Evolutionary conservation across 2,329 filamentous ascomycete species (phyloP).

Genomic region (Neocucurbitaria cava): DNA sequence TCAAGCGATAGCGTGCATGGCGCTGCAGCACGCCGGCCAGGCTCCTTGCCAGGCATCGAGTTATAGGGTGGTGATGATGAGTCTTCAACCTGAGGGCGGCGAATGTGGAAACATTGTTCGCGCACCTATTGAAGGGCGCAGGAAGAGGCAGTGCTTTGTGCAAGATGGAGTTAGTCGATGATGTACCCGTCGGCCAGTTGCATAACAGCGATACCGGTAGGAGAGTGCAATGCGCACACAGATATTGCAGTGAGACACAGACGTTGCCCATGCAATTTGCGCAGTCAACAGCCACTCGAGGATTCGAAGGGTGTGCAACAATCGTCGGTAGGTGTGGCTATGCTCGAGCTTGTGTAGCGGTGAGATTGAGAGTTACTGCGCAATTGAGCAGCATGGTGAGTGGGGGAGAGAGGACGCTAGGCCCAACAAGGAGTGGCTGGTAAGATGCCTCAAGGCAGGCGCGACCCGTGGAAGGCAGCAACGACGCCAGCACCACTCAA

Average conservation of each 20-base stretch:
- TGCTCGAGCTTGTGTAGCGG: conserved; percentile 28
- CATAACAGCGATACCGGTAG: conserved; percentile 5
- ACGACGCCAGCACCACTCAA: conserved; percentile 19
- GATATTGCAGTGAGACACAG: not conserved
- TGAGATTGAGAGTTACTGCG: conserved; percentile 30
- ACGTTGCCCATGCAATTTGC: conserved; percentile 9
- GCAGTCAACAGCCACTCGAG: conserved; percentile 18
- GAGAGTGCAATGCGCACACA: not conserved
- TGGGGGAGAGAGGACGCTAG: conserved; percentile 16
- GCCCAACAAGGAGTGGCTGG: conserved; percentile 24
- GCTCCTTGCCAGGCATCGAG: conserved; percentile 10
- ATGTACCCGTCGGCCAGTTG: conserved; percentile 15
- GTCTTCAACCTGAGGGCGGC: conserved; percentile 18
- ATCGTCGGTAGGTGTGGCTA: conserved; percentile 26
- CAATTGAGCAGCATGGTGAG: conserved; percentile 15
- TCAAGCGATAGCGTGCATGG: conserved; percentile 28
- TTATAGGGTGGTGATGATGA: conserved; percentile 22
- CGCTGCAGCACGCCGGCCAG: conserved; percentile 27
- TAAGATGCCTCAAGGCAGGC: conserved; percentile 18
- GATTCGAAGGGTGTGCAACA: conserved; percentile 11
- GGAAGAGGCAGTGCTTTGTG: conserved; percentile 3
- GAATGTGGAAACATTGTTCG: conserved; percentile 6
- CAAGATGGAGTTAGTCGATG: not conserved
- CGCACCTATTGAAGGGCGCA: conserved; percentile 15
- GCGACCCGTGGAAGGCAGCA: conserved; percentile 21